These are phyloP conservation scores for Apiotrichum laibachii DNA, from an alignment of 1,284 basidiomycete species.

Conservation along the genomic window DNA sequence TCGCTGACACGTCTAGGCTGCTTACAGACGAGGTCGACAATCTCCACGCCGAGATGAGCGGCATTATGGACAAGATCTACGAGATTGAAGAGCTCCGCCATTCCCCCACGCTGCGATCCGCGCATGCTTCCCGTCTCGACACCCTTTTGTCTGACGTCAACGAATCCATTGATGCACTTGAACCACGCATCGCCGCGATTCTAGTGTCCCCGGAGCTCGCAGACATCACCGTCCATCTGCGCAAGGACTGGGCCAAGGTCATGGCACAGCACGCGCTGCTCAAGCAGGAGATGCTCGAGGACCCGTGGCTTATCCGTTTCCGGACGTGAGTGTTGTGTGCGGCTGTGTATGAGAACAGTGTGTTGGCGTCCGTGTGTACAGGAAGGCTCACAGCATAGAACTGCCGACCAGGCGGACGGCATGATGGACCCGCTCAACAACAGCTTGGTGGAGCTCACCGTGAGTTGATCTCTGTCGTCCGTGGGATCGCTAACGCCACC, in stretches of 20 bases:
- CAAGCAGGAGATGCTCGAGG: conserved; percentile 87
- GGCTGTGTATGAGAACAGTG: too few relatives aligned
- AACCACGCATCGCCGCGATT: conserved; percentile 11
- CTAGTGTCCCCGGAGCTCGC: conserved; percentile 1
- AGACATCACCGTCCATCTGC: conserved; percentile 15
- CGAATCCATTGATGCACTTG: conserved; percentile 14
- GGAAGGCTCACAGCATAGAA: conserved; percentile 23
- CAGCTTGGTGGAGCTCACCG: conserved; percentile 35
- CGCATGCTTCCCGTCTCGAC: conserved; percentile 43
- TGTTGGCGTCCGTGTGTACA: not conserved
- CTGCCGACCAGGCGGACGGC: conserved; percentile 76
- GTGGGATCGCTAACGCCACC: conserved; percentile 6
- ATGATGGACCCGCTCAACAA: conserved; percentile 97
- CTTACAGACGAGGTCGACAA: conserved; percentile 18
- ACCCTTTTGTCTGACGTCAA: conserved; percentile 22
- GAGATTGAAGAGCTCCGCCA: conserved; percentile 44
- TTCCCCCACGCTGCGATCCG: conserved; percentile 53
- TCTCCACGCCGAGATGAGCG: conserved; percentile 25
- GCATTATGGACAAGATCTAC: conserved; percentile 34
- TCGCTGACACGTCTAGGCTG: conserved; percentile 5
- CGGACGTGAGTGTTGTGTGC: conserved; percentile 61
- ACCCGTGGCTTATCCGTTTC: conserved; percentile 94
- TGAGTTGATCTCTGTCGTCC: conserved; percentile 11
- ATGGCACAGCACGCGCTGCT: conserved; percentile 77
- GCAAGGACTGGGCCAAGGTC: conserved; percentile 70